A percentile compares a stretch with the other conserved stretches of the same genome.
Evolutionary conservation across 208 protist genomes (phyloP).

Genomic region (Trypanosoma melophagium): DNA sequence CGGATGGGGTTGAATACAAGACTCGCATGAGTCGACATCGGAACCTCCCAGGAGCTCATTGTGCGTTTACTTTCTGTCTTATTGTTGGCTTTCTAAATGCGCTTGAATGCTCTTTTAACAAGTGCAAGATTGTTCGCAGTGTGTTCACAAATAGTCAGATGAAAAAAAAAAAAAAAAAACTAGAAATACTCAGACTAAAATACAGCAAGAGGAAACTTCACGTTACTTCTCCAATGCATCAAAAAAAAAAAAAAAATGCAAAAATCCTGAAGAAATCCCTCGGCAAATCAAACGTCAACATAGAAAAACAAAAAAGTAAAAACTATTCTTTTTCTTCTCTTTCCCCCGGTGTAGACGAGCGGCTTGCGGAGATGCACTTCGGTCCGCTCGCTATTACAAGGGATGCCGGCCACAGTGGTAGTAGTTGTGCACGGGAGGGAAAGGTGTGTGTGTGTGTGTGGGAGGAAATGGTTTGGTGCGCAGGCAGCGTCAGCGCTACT

Average conservation of each 20-base stretch:
- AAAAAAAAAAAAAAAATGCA: not conserved
- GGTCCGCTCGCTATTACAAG: slow-evolving; percentile 28
- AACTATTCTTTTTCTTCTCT: not conserved
- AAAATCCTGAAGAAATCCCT: not conserved
- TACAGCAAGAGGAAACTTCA: too few relatives aligned
- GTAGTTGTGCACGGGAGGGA: too few relatives aligned
- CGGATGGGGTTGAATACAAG: not conserved
- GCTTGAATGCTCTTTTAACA: too few relatives aligned
- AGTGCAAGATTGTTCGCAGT: too few relatives aligned
- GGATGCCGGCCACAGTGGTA: slow-evolving; percentile 34
- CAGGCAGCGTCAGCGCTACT: slow-evolving; percentile 52
- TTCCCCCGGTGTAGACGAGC: slow-evolving; percentile 38
- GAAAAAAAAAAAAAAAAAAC: too few relatives aligned
- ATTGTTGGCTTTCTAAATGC: too few relatives aligned
- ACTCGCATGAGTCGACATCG: too few relatives aligned
- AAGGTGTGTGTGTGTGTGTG: slow-evolving; percentile 38
- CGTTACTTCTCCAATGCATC: too few relatives aligned
- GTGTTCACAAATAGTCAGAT: too few relatives aligned
- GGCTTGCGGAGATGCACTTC: slow-evolving; percentile 33
- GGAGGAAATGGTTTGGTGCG: slow-evolving; percentile 74
- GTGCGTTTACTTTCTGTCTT: too few relatives aligned
- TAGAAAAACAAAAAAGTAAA: not conserved
- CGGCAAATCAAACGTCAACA: slow-evolving; percentile 8
- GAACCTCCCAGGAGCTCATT: too few relatives aligned
- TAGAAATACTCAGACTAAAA: too few relatives aligned